phyloP scores from a whole-genome alignment of 305 asterid genomes.

The Ruellia speciosa region DNA sequence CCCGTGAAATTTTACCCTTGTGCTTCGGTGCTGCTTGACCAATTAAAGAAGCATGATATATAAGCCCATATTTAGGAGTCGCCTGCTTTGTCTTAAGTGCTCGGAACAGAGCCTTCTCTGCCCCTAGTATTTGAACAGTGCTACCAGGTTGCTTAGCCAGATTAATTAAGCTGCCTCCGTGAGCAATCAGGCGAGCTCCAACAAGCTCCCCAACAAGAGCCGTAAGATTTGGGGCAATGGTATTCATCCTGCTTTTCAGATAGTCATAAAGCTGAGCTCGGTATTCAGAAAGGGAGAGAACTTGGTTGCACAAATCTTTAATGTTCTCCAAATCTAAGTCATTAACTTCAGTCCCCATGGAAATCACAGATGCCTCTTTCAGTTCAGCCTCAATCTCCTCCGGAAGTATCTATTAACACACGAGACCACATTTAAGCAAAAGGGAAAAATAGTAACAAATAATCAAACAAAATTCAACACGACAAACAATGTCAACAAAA shows the following conservation, averaged over 20 bases:
- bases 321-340: constrained; percentile 85
- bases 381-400: constrained; percentile 80
- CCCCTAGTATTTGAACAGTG: constrained; percentile 95
- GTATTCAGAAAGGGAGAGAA: constrained; percentile 79
- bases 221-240: constrained; percentile 91
- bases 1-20: constrained; percentile 92
- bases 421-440: constrained; percentile 11
- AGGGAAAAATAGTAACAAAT: constrained; percentile 1
- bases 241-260: constrained; percentile 85
- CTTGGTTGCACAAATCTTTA: constrained; percentile 87
- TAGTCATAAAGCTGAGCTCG: constrained; percentile 88
- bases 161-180: constrained; percentile 92
- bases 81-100: constrained; percentile 95
- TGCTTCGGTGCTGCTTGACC: constrained; percentile 98
- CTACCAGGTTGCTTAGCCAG: constrained; percentile 99
- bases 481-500: too few species aligned
- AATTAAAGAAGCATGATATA: constrained; percentile 88
- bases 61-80: constrained; percentile 90
- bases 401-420: constrained; percentile 47
- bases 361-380: constrained; percentile 76
- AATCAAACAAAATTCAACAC: not conserved
- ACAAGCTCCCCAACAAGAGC: constrained; percentile 98
- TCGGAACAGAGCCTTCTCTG: constrained; percentile 90
- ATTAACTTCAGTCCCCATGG: constrained; percentile 98
- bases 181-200: constrained; percentile 96